Percentiles rank a stretch among this genome's conserved stretches.
Conservation (phyloP, 2,329 filamentous ascomycete genomes). For the Neonectria magnoliae region DNA sequence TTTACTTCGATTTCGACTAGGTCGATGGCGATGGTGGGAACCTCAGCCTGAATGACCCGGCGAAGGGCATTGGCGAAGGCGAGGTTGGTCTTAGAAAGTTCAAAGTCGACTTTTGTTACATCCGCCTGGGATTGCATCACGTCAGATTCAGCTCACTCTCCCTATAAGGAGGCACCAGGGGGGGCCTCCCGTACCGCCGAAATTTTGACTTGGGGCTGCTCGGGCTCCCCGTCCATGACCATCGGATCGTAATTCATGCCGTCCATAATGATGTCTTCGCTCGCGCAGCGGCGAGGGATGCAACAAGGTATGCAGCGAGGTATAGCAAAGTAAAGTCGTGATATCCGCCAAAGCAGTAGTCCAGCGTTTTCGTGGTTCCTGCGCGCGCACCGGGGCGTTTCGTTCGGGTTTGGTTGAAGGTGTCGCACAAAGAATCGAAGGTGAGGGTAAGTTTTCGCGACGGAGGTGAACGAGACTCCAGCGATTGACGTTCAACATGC, state of each 20-base stretch:
- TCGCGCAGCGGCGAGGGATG: conserved; percentile 21
- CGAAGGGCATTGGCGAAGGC: conserved; percentile 93
- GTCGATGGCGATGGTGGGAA: conserved; percentile 94
- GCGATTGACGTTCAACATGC: conserved; percentile 34
- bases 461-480: conserved; percentile 27
- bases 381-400: background rate
- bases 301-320: conserved; percentile 3
- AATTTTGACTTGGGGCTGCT: conserved; percentile 68
- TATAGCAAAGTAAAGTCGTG: conserved; percentile 14
- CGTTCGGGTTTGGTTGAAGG: conserved; percentile 1
- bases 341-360: conserved; percentile 4
- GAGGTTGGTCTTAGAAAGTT: conserved; percentile 88
- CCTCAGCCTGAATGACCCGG: conserved; percentile 90
- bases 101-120: conserved; percentile 85
- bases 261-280: conserved; percentile 47
- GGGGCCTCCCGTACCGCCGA: conserved; percentile 59
- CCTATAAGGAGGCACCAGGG: conserved; percentile 14
- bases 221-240: conserved; percentile 67
- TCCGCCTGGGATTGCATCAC: conserved; percentile 69
- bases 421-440: conserved; percentile 17
- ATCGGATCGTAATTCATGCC: conserved; percentile 70
- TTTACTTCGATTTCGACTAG: conserved; percentile 93
- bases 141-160: conserved; percentile 34
- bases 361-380: background rate
- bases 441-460: conserved; percentile 38